Evolutionary conservation across 169 alveolate genomes (phyloP).

Genomic region (Cryptosporidium felis): DNA sequence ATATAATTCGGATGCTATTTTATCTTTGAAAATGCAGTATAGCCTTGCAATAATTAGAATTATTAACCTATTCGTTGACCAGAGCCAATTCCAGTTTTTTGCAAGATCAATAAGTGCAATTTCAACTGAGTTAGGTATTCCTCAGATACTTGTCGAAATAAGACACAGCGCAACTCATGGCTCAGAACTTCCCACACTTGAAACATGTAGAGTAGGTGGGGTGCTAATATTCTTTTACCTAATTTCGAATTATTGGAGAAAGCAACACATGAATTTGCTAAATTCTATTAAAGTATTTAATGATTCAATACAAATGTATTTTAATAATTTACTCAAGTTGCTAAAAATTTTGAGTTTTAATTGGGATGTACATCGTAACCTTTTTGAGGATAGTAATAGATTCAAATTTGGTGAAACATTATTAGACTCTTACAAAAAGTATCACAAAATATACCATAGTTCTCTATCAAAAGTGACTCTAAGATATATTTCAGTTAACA

Average conservation of each 20-base stretch:
- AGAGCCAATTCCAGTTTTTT: conserved; percentile 26
- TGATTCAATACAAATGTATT: background rate
- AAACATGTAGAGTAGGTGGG: conserved; percentile 50
- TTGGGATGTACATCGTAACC: conserved; percentile 4
- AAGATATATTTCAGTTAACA: background rate
- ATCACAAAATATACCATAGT: background rate
- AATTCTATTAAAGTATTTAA: background rate
- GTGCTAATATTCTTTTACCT: conserved; percentile 11
- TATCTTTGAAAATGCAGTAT: conserved; percentile 37
- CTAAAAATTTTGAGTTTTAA: background rate
- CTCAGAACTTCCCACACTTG: conserved; percentile 55
- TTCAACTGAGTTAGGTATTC: conserved; percentile 39
- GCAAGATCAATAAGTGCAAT: conserved; percentile 67
- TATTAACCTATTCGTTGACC: conserved; percentile 46
- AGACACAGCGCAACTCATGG: conserved; percentile 68
- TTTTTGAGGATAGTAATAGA: background rate
- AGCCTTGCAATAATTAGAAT: conserved; percentile 29
- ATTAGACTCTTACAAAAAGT: background rate
- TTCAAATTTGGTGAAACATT: background rate
- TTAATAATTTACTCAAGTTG: background rate
- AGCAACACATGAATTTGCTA: conserved; percentile 2
- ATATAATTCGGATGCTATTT: background rate
- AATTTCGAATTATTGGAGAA: conserved; percentile 48
- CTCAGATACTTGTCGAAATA: conserved; percentile 58
- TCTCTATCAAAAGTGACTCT: background rate